Evolutionary conservation across 805 yeast species (phyloP).

Genomic region (Kodamaea nitidulidarum): DNA sequence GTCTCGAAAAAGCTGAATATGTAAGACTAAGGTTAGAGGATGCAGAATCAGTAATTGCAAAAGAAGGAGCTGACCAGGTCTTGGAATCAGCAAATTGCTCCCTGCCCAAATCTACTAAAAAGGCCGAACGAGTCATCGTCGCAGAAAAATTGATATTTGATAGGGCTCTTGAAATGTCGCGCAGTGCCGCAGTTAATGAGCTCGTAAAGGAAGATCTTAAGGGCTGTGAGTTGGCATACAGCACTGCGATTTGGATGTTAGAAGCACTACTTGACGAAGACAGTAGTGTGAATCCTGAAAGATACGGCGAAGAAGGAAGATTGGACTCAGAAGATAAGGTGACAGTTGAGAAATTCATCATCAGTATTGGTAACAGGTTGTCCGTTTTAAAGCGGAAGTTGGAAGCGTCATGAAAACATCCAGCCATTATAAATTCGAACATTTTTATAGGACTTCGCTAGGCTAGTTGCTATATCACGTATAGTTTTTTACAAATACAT

Average conservation of each 20-base stretch:
- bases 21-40: slow-evolving; percentile 55
- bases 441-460: slow-evolving; percentile 1
- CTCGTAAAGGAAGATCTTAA: slow-evolving; percentile 65
- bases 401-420: slow-evolving; percentile 16
- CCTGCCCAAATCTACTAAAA: slow-evolving; percentile 5
- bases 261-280: slow-evolving; percentile 71
- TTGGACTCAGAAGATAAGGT: slow-evolving; percentile 70
- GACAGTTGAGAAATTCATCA: slow-evolving; percentile 76
- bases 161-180: slow-evolving; percentile 87
- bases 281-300: not conserved
- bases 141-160: slow-evolving; percentile 89
- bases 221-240: slow-evolving; percentile 83
- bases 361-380: slow-evolving; percentile 77
- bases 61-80: slow-evolving; percentile 12
- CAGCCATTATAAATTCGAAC: too few relatives aligned
- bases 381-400: slow-evolving; percentile 62
- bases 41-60: slow-evolving; percentile 36
- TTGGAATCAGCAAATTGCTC: slow-evolving; percentile 4
- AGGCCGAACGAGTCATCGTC: slow-evolving; percentile 31
- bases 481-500: too few relatives aligned
- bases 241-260: slow-evolving; percentile 93
- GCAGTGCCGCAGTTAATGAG: slow-evolving; percentile 88
- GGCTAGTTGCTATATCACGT: too few relatives aligned
- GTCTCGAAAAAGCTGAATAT: slow-evolving; percentile 83
- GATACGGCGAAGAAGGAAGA: slow-evolving; percentile 26